Evolutionary conservation across 768 basidiomycete species (phyloP), one percentile per base, ranked within the genome.

Genomic region (Hypsizygus marmoreus): DNA sequence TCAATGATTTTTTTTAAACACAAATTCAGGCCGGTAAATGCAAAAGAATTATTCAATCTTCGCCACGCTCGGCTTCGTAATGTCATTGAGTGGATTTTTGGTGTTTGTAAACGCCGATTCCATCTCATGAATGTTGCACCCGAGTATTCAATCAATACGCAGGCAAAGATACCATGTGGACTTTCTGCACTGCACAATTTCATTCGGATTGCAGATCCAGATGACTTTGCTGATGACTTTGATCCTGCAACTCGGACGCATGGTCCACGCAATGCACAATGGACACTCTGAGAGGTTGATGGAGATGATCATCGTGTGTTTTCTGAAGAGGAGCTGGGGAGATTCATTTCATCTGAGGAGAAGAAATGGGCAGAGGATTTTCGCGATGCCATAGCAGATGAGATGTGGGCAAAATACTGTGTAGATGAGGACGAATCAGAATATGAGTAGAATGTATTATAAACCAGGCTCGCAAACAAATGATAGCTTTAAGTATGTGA

Each of bases 111-210:
- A 43, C 32, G 32, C 8, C 40, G 45, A 19, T 64, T 54, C 40
- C 25, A 29, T 19, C 52, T 62, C 29, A 40, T 51, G 33, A 20
- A 30, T 7, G 20, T 17, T n/a, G 40, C 44, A 11, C 41, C 45
- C 4, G 41, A 56, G 14, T 56, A 42, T 23, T 16, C 25, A 20
- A 32, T 46, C 29, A 3, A 40, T 6, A 49, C 35, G 2, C 61
- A 68, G 42, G 55, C 61, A 4, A 37, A 45, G 4, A 47, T 68
- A 22, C 45, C 48, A n/a, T 28, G 30, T 28, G 58, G 57, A 17
- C 40, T 64, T 12, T 43, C 42, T 19, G 57, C 42, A 0, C 32
- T 68, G 5, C 60, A 65, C 45, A 67, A 66, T 47, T 62, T 67
- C 39, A 63, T 64, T 37, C 34, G 45, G 2, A 50, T 40, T 2